These are phyloP conservation scores for Nicotiana tabacum DNA, from an alignment of 257 asterid genomes.

Conservation along the genomic window DNA sequence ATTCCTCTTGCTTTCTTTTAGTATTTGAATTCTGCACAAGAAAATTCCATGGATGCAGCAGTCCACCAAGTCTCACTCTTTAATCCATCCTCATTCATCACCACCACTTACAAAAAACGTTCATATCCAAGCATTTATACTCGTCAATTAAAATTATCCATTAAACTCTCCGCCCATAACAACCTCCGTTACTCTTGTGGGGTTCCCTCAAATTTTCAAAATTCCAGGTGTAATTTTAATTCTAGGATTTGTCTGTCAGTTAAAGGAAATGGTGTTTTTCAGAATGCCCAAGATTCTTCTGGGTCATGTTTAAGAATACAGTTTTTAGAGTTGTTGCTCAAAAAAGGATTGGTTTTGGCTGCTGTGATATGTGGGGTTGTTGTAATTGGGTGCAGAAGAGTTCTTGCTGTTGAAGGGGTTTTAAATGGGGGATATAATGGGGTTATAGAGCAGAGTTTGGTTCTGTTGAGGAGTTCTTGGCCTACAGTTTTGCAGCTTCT, in stretches of 20 bases:
- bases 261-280: background rate
- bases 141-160: background rate
- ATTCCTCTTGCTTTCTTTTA: background rate
- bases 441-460: slow-evolving; percentile 53
- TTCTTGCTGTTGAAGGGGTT: slow-evolving; percentile 55
- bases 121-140: background rate
- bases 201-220: slow-evolving; percentile 1
- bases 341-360: slow-evolving; percentile 43
- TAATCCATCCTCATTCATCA: slow-evolving; percentile 17
- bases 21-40: background rate
- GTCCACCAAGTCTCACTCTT: slow-evolving; percentile 7
- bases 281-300: slow-evolving; percentile 1
- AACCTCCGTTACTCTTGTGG: slow-evolving; percentile 10
- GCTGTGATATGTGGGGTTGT: slow-evolving; percentile 53
- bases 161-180: slow-evolving; percentile 3
- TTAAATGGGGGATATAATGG: slow-evolving; percentile 40
- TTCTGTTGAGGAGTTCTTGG: slow-evolving; percentile 66
- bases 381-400: slow-evolving; percentile 53
- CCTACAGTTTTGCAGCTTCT: slow-evolving; percentile 78
- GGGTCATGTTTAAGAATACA: background rate
- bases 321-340: slow-evolving; percentile 29
- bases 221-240: background rate
- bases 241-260: background rate
- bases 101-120: background rate
- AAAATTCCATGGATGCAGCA: slow-evolving; percentile 49